Evolutionary conservation across 2,329 filamentous ascomycete species (phyloP).

Genomic region (Diaporthe helianthi): DNA sequence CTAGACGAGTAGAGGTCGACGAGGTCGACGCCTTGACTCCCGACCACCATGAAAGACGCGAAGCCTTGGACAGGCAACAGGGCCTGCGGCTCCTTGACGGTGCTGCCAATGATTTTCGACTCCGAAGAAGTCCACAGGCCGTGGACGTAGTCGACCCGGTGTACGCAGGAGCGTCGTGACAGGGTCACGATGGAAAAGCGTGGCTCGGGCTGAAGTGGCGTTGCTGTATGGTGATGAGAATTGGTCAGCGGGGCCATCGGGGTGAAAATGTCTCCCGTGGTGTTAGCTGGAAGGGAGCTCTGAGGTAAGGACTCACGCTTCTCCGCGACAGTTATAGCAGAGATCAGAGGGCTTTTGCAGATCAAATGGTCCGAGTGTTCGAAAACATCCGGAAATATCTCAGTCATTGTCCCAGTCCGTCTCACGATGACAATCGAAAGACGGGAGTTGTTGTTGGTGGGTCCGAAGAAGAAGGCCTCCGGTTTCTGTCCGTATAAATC

Average conservation of each 20-base stretch:
- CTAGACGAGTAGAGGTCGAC: constrained; percentile 65
- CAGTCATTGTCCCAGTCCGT: constrained; percentile 68
- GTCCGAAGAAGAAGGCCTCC: constrained; percentile 69
- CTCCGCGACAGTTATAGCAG: constrained; percentile 54
- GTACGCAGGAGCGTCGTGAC: constrained; percentile 58
- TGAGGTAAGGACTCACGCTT: constrained; percentile 47
- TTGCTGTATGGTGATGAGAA: constrained; percentile 28
- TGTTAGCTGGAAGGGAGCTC: not conserved
- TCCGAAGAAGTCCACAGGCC: constrained; percentile 58
- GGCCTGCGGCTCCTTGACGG: constrained; percentile 57
- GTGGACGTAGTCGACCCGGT: constrained; percentile 52
- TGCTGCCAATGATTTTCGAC: constrained; percentile 49
- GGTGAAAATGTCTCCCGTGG: not conserved
- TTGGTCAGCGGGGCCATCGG: not conserved
- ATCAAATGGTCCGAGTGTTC: constrained; percentile 54
- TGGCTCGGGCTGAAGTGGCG: constrained; percentile 35
- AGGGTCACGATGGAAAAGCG: constrained; percentile 53
- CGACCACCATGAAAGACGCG: constrained; percentile 66
- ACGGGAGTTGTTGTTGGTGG: constrained; percentile 44
- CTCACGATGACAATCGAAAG: constrained; percentile 67
- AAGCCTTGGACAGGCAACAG: constrained; percentile 66
- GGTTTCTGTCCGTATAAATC: constrained; percentile 65
- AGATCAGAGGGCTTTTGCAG: constrained; percentile 60
- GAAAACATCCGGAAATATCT: constrained; percentile 58
- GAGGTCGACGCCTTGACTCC: constrained; percentile 62